These are phyloP conservation scores for Yamadazyma sp. DNA, from an alignment of 805 yeast genomes.

Conservation along the genomic window DNA sequence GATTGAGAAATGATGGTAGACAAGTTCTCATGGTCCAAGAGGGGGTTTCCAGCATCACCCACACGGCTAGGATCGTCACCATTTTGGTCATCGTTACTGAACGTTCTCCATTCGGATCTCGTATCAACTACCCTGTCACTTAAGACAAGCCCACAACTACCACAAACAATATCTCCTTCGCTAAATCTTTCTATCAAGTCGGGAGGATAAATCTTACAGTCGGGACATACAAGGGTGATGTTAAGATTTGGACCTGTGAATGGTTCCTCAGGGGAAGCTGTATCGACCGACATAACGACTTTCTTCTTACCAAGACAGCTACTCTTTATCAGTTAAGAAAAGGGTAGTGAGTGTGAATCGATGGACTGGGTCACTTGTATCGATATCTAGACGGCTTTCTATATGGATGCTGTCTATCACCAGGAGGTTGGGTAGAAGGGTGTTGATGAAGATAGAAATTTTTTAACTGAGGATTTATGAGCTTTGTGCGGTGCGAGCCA, in stretches of 20 bases:
- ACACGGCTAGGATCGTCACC: slow-evolving; percentile 99
- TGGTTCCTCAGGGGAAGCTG: slow-evolving; percentile 20
- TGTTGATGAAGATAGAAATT: slow-evolving; percentile 4
- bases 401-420: slow-evolving; percentile 2
- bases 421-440: slow-evolving; percentile 4
- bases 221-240: slow-evolving; percentile 90
- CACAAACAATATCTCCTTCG: slow-evolving; percentile 99
- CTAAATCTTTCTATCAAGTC: slow-evolving; percentile 91
- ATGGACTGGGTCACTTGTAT: background rate
- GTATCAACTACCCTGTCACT: slow-evolving; percentile 93
- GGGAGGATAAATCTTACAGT: slow-evolving; percentile 94
- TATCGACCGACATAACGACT: slow-evolving; percentile 13
- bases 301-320: too few relatives aligned
- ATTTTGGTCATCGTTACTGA: slow-evolving; percentile 95
- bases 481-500: too few relatives aligned
- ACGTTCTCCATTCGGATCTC: slow-evolving; percentile 98
- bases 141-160: slow-evolving; percentile 90
- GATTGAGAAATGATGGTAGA: slow-evolving; percentile 89
- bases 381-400: slow-evolving; percentile 1
- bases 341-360: background rate
- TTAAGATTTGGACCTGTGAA: slow-evolving; percentile 77
- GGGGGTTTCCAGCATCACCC: slow-evolving; percentile 94
- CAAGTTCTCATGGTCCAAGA: slow-evolving; percentile 86
- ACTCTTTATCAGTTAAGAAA: slow-evolving; percentile 6
- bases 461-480: too few relatives aligned